A percentile compares a stretch with the other conserved stretches of the same genome.
Conservation (phyloP, 2,329 filamentous ascomycete genomes). For the Pseudocercospora fijiensis region DNA sequence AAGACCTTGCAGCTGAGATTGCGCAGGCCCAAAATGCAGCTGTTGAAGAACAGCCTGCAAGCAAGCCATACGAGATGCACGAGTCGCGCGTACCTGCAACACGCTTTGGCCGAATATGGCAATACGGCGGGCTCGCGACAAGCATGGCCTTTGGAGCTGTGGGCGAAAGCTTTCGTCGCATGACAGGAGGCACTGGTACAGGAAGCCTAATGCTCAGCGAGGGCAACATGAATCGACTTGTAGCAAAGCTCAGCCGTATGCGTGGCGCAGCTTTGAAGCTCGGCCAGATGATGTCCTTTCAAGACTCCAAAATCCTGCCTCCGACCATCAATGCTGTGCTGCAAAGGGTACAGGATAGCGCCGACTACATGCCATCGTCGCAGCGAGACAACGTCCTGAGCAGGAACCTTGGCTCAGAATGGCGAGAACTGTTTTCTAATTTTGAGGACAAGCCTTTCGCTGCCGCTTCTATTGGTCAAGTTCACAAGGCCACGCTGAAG, state of each 20-base stretch:
- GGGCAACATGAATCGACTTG: slow-evolving; percentile 87
- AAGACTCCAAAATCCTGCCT: slow-evolving; percentile 94
- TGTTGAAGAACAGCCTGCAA: slow-evolving; percentile 6
- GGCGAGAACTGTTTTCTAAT: slow-evolving; percentile 76
- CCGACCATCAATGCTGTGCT: slow-evolving; percentile 82
- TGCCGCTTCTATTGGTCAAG: slow-evolving; percentile 94
- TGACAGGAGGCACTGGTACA: slow-evolving; percentile 60
- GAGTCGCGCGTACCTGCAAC: slow-evolving; percentile 91
- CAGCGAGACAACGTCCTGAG: slow-evolving; percentile 83
- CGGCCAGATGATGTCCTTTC: slow-evolving; percentile 97
- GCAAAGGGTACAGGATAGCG: slow-evolving; percentile 90
- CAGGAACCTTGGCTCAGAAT: slow-evolving; percentile 75
- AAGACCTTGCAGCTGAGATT: slow-evolving; percentile 39
- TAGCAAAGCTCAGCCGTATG: slow-evolving; percentile 92
- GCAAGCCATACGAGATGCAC: slow-evolving; percentile 63
- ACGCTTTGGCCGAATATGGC: slow-evolving; percentile 83
- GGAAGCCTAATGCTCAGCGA: slow-evolving; percentile 86
- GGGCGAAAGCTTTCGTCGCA: slow-evolving; percentile 77
- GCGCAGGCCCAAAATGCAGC: slow-evolving; percentile 31
- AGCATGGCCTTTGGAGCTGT: slow-evolving; percentile 94
- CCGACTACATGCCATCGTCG: slow-evolving; percentile 95
- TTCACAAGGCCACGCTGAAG: slow-evolving; percentile 79
- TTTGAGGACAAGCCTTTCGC: slow-evolving; percentile 93
- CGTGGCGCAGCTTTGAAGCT: slow-evolving; percentile 94
- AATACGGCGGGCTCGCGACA: slow-evolving; percentile 88